phyloP scores from a whole-genome alignment of 805 yeast species.

The Isabelozyma gotoi region DNA sequence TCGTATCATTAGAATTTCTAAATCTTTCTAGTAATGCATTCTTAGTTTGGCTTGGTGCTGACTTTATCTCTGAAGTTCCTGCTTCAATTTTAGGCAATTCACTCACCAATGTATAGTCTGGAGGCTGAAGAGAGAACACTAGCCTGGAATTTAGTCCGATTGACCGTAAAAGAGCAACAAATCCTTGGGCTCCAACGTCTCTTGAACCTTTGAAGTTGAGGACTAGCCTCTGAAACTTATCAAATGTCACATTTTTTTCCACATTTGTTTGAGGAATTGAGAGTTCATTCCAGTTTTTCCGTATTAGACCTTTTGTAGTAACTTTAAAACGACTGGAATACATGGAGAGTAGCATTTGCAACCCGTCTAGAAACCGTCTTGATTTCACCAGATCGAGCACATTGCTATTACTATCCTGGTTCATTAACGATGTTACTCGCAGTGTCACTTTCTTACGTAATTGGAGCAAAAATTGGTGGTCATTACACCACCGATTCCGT shows the following conservation, averaged over 20 bases:
- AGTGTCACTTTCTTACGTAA: conserved; percentile 51
- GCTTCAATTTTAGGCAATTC: conserved; percentile 10
- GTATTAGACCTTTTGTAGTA: conserved; percentile 34
- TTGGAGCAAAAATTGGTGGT: conserved; percentile 34
- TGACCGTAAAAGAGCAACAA: conserved; percentile 71
- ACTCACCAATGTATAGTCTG: conserved; percentile 61
- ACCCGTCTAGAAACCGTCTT: conserved; percentile 70
- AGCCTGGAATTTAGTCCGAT: conserved; percentile 71
- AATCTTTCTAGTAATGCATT: conserved; percentile 9
- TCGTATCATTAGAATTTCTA: conserved; percentile 3
- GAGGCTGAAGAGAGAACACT: conserved; percentile 84
- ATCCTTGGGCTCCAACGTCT: conserved; percentile 85
- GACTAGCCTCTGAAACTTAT: conserved; percentile 45
- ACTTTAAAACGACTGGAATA: conserved; percentile 62
- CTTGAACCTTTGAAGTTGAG: conserved; percentile 60
- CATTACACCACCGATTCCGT: conserved; percentile 75
- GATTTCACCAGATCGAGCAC: conserved; percentile 45
- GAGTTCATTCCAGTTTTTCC: conserved; percentile 36
- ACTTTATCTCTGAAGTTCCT: conserved; percentile 2
- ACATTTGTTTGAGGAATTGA: conserved; percentile 17
- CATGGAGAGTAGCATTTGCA: conserved; percentile 61
- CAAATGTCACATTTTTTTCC: conserved; percentile 28
- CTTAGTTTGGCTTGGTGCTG: background rate
- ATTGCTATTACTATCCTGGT: conserved; percentile 14
- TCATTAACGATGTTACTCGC: conserved; percentile 45